These are phyloP conservation scores for Aspergillus unguis DNA, from an alignment of 2,329 filamentous ascomycete species.

Conservation along the genomic window DNA sequence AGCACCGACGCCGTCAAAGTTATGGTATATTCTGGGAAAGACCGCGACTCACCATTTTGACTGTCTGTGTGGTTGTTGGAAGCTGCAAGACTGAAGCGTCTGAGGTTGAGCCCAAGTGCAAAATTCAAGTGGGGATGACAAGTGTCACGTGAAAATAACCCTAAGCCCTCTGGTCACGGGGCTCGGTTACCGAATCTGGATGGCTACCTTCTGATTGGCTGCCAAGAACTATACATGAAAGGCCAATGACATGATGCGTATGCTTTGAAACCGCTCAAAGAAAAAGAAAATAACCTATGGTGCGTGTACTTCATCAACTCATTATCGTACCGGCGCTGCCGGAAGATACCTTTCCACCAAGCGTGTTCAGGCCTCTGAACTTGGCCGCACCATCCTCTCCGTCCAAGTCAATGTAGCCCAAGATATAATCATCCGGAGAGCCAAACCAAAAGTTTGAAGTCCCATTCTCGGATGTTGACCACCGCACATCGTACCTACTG, in stretches of 20 bases:
- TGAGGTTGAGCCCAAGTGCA: conserved; percentile 30
- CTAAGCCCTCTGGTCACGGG: conserved; percentile 32
- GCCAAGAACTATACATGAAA: conserved; percentile 4
- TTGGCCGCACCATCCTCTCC: conserved; percentile 16
- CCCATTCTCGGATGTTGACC: conserved; percentile 23
- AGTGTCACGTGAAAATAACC: conserved; percentile 22
- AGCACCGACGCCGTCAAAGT: conserved; percentile 4
- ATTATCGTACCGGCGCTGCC: conserved; percentile 18
- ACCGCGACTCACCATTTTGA: conserved; percentile 37
- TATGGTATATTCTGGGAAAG: background rate
- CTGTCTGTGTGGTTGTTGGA: conserved; percentile 36
- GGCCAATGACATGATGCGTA: background rate
- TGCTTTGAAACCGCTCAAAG: background rate
- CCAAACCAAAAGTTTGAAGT: conserved; percentile 35
- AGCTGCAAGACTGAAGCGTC: conserved; percentile 24
- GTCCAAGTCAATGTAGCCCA: conserved; percentile 30
- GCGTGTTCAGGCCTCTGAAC: conserved; percentile 29
- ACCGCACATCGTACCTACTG: conserved; percentile 36
- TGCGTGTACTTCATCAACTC: conserved; percentile 16
- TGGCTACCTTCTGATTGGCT: conserved; percentile 11
- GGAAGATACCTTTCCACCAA: conserved; percentile 21
- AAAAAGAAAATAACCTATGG: background rate
- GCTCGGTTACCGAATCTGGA: conserved; percentile 19
- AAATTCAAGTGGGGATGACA: conserved; percentile 41
- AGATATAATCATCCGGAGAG: conserved; percentile 32